phyloP scores from a whole-genome alignment of 305 asterid species.

The Rubia tinctorum region DNA sequence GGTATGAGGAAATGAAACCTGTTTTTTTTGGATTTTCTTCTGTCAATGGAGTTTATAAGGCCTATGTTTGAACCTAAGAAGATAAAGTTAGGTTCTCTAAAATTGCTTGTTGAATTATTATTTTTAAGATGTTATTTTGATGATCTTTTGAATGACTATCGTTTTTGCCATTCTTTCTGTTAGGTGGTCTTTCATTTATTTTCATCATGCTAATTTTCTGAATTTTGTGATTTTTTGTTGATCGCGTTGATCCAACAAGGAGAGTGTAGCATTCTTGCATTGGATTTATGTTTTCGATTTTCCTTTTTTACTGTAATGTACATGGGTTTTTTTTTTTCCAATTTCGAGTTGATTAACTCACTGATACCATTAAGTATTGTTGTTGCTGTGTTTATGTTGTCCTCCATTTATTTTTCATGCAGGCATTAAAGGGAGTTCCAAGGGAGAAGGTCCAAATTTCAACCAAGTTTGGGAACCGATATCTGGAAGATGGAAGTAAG shows the following conservation, averaged over 20 bases:
- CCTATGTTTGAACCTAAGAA: neutral
- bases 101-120: neutral
- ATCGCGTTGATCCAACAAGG: neutral
- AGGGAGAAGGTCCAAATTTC: slow-evolving; percentile 42
- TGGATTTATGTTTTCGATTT: neutral
- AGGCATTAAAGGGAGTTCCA: slow-evolving; percentile 40
- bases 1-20: neutral
- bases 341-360: too few relatives aligned
- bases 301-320: neutral
- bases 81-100: neutral
- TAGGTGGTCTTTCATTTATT: neutral
- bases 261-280: neutral
- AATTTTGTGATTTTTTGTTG: slow-evolving; percentile 1
- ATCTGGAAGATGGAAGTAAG: slow-evolving; percentile 21
- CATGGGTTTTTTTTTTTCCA: neutral
- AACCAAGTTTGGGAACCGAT: slow-evolving; percentile 32
- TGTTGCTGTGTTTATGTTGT: neutral
- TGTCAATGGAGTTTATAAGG: neutral
- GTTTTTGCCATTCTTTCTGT: too few relatives aligned
- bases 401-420: neutral
- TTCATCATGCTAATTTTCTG: neutral
- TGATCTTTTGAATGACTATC: neutral
- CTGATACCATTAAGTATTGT: neutral
- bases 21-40: neutral
- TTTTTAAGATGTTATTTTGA: neutral